These are phyloP conservation scores for Mycena leptocephala DNA, from an alignment of 768 basidiomycete species.

Conservation along the genomic window DNA sequence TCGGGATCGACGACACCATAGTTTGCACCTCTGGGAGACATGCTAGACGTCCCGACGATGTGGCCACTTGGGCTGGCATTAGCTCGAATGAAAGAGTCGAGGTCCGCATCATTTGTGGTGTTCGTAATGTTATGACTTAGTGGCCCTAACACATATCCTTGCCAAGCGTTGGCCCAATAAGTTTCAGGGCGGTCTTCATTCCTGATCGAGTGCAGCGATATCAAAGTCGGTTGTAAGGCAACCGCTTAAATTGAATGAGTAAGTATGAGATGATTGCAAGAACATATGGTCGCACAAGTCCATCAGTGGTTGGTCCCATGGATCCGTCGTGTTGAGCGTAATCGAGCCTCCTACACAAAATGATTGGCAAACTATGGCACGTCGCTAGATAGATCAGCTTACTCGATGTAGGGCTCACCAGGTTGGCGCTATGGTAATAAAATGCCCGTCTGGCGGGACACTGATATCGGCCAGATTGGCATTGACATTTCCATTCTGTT, in stretches of 20 bases:
- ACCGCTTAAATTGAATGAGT: no score
- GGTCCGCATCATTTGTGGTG: background rate
- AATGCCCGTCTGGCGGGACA: background rate
- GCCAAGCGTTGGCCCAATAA: background rate
- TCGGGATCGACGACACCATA: background rate
- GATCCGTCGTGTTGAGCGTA: background rate
- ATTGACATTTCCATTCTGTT: background rate
- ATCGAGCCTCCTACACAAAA: background rate
- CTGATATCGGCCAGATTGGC: no score
- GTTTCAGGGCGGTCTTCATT: background rate
- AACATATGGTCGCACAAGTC: background rate
- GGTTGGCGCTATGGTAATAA: background rate
- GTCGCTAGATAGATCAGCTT: background rate
- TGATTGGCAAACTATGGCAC: no score
- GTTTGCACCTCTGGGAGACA: background rate
- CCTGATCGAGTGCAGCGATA: background rate
- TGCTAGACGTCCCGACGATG: background rate
- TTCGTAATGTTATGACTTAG: background rate
- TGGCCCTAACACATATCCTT: background rate
- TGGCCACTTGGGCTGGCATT: background rate
- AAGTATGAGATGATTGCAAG: no score
- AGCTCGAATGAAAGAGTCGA: background rate
- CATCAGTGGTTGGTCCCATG: background rate
- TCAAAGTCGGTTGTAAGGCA: no score
- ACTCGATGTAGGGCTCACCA: background rate